These are phyloP conservation scores for Lactarius sp. DNA, from an alignment of 768 basidiomycete genomes.

Conservation along the genomic window DNA sequence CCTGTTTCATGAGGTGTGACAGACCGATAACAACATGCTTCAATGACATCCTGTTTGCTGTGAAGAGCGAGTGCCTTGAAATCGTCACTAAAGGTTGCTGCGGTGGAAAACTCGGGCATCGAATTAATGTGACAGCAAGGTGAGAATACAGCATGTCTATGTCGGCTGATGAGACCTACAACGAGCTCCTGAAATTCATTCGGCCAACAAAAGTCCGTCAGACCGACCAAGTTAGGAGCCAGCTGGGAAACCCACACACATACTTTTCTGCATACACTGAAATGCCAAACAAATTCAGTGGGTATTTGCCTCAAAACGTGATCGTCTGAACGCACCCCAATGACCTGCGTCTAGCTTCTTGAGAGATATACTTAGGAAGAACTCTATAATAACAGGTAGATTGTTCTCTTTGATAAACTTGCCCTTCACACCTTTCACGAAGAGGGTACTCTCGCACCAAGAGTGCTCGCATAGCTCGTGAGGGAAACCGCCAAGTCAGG, in stretches of 20 bases:
- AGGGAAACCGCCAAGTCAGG: slow-evolving; percentile 72
- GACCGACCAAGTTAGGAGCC: not conserved
- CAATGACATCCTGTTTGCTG: no score
- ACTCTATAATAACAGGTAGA: slow-evolving; percentile 50
- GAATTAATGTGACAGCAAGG: no score
- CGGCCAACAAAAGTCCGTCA: slow-evolving; percentile 33
- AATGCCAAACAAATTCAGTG: not conserved
- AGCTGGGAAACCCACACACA: slow-evolving; percentile 20
- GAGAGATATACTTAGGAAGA: slow-evolving; percentile 68
- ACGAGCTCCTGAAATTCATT: slow-evolving; percentile 48
- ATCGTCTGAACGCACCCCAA: slow-evolving; percentile 58
- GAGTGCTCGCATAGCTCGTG: slow-evolving; percentile 50
- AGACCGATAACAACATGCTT: no score
- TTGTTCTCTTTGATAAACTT: slow-evolving; percentile 76
- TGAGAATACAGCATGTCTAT: slow-evolving; percentile 23
- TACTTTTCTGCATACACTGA: slow-evolving; percentile 78
- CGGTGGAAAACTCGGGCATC: no score
- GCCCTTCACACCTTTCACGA: slow-evolving; percentile 77
- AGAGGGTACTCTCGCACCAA: slow-evolving; percentile 59
- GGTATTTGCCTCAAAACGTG: not conserved
- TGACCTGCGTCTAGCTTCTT: slow-evolving; percentile 76
- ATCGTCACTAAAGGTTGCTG: no score
- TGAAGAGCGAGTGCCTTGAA: no score
- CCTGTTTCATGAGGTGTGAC: no score
- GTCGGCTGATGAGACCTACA: slow-evolving; percentile 30